phyloP scores from a whole-genome alignment of 768 basidiomycete species.

The Mycena filopes region DNA sequence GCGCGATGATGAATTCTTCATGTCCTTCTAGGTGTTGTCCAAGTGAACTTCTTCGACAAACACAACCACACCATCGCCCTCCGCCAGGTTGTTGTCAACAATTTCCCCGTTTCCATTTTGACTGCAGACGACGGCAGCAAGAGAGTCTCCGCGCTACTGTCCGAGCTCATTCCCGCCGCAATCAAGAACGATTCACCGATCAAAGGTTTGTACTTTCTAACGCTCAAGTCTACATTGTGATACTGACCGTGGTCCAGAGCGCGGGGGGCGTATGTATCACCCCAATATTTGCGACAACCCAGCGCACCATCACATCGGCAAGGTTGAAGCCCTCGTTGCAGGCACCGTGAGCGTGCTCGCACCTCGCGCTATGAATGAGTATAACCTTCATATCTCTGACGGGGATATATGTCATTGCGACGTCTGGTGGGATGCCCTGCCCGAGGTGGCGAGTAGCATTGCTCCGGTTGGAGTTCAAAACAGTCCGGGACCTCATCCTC shows the following conservation, averaged over 20 bases:
- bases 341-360: not conserved
- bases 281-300: slow-evolving; percentile 1
- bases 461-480: no score
- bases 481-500: not conserved
- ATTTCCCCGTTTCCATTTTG: not conserved
- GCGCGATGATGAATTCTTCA: no score
- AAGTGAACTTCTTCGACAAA: not conserved
- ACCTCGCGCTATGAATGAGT: not conserved
- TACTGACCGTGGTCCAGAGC: not conserved
- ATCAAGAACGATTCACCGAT: slow-evolving; percentile 2
- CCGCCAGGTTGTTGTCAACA: not conserved
- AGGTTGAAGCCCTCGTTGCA: not conserved
- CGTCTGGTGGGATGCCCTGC: not conserved
- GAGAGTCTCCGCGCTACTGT: not conserved
- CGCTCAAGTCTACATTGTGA: not conserved
- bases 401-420: not conserved
- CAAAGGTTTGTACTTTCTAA: not conserved
- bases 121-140: not conserved
- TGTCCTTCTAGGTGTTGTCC: not conserved
- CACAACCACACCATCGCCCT: not conserved
- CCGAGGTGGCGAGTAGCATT: no score
- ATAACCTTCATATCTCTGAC: not conserved
- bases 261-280: not conserved
- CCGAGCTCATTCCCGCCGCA: not conserved
- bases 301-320: not conserved